These are phyloP conservation scores for Macadamia tetraphylla DNA, from an alignment of 164 flowering plant species.

Conservation along the genomic window DNA sequence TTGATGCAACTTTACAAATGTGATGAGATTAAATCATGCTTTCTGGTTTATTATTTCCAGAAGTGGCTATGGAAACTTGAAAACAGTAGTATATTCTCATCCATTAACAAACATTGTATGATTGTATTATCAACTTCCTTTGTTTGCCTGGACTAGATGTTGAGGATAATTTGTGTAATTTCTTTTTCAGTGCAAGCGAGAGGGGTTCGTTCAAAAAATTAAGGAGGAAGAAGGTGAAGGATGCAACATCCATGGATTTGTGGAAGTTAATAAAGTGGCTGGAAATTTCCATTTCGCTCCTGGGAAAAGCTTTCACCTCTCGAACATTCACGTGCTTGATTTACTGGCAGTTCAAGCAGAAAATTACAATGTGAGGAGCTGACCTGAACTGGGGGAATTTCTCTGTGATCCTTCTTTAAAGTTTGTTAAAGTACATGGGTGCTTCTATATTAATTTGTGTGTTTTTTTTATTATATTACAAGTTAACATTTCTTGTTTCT, in stretches of 20 bases:
- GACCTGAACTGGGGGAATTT: neutral
- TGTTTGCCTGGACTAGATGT: too few species aligned
- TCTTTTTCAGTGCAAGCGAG: constrained; percentile 59
- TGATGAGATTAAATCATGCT: neutral
- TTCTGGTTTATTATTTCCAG: too few species aligned
- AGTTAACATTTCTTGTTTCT: neutral
- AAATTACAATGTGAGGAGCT: constrained; percentile 43
- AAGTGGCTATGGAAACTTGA: too few species aligned
- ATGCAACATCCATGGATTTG: constrained; percentile 61
- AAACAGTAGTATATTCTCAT: too few species aligned
- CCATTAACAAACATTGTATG: too few species aligned
- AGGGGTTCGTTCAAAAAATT: constrained; percentile 60
- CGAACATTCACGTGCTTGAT: constrained; percentile 40
- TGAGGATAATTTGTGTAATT: neutral
- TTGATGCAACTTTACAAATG: too few species aligned
- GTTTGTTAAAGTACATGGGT: neutral
- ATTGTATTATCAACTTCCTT: neutral
- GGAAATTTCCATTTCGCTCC: constrained; percentile 70
- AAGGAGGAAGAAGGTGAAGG: constrained; percentile 84
- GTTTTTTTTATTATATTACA: neutral
- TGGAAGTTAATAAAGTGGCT: constrained; percentile 77
- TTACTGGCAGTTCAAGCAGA: constrained; percentile 43
- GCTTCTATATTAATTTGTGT: neutral
- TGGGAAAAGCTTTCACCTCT: constrained; percentile 63
- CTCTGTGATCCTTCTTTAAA: neutral